Evolutionary conservation across 768 basidiomycete genomes (phyloP).

Genomic region (Suillus variegatus): DNA sequence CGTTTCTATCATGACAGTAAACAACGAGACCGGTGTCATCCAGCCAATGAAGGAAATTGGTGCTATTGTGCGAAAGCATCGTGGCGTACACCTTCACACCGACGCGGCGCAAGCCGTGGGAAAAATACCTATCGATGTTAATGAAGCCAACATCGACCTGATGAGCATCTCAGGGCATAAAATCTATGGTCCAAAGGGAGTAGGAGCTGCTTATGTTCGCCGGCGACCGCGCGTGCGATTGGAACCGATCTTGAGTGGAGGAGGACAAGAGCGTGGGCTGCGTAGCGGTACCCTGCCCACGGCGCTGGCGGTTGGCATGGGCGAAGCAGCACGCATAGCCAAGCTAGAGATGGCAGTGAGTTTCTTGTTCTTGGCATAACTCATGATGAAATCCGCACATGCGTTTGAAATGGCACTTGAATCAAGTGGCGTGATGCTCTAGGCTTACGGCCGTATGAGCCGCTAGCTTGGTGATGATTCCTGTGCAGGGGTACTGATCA

Average conservation of each 20-base stretch:
- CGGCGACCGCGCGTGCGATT: slow-evolving; percentile 89
- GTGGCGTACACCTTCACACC: slow-evolving; percentile 93
- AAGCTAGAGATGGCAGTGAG: slow-evolving; percentile 91
- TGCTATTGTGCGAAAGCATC: slow-evolving; percentile 78
- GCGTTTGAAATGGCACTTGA: slow-evolving; percentile 34
- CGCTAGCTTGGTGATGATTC: slow-evolving; percentile 62
- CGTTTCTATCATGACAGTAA: slow-evolving; percentile 98
- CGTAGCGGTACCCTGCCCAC: slow-evolving; percentile 94
- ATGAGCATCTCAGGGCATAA: slow-evolving; percentile 98
- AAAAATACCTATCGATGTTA: slow-evolving; percentile 90
- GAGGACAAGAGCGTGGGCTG: slow-evolving; percentile 95
- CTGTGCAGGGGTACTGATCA: slow-evolving; percentile 95
- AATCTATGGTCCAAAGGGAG: slow-evolving; percentile 95
- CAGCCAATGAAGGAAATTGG: slow-evolving; percentile 97
- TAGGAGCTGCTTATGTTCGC: slow-evolving; percentile 93
- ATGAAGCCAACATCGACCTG: slow-evolving; percentile 92
- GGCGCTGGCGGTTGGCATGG: slow-evolving; percentile 86
- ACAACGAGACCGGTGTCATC: slow-evolving; percentile 99
- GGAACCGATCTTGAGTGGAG: slow-evolving; percentile 93
- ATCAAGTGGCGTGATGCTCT: slow-evolving; percentile 42
- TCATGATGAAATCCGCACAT: slow-evolving; percentile 52
- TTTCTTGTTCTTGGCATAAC: slow-evolving; percentile 26
- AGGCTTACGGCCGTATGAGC: slow-evolving; percentile 15
- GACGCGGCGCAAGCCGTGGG: slow-evolving; percentile 96
- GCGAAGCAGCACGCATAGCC: slow-evolving; percentile 93